Evolutionary conservation across 2,329 filamentous ascomycete species (phyloP).

Genomic region (Byssochlamys sp.): DNA sequence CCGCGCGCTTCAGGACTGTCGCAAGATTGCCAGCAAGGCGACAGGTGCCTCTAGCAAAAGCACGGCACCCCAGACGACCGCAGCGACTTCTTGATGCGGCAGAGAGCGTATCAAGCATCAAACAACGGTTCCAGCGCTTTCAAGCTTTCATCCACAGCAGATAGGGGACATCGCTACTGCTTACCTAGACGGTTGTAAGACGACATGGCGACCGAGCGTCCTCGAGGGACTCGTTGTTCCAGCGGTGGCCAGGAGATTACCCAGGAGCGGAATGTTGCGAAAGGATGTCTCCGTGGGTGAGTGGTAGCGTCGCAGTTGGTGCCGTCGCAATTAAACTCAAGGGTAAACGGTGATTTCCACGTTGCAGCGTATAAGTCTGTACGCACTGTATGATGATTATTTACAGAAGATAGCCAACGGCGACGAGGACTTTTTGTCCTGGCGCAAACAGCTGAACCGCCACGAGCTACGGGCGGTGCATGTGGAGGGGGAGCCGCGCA

Average conservation of each 20-base stretch:
- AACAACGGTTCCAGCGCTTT: neutral
- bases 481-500: neutral
- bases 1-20: neutral
- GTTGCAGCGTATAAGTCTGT: neutral
- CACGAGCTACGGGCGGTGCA: neutral
- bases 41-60: conserved; percentile 14
- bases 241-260: conserved; percentile 21
- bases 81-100: neutral
- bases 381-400: neutral
- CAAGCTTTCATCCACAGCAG: conserved; percentile 1
- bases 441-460: neutral
- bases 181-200: conserved; percentile 66
- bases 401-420: neutral
- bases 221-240: conserved; percentile 12
- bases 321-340: neutral
- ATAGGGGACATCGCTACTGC: conserved; percentile 28
- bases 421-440: neutral
- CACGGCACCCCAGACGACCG: neutral
- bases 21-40: conserved; percentile 1
- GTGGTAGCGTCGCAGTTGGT: neutral
- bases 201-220: conserved; percentile 39
- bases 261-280: conserved; percentile 18
- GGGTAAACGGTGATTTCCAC: neutral
- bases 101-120: neutral
- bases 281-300: neutral